A percentile compares a stretch with the other conserved stretches of the same genome.
These are phyloP conservation scores for Fonsecaea pugnacius DNA, from an alignment of 2,329 filamentous ascomycete genomes.

Conservation along the genomic window DNA sequence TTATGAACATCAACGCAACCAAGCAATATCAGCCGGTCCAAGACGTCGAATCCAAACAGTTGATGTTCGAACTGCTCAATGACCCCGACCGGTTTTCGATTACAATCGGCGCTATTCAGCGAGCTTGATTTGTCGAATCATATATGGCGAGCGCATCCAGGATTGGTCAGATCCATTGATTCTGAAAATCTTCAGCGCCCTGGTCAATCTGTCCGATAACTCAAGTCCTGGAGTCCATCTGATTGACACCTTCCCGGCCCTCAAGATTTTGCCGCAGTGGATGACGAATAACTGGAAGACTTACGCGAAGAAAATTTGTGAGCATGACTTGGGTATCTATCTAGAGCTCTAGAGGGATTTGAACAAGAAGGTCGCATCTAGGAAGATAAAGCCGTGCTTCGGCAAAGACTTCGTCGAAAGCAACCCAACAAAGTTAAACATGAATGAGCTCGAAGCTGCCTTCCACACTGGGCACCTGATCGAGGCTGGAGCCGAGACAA, in stretches of 20 bases:
- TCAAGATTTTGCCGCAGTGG: slow-evolving; percentile 37
- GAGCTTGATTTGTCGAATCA: slow-evolving; percentile 44
- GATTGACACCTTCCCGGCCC: slow-evolving; percentile 40
- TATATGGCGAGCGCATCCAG: slow-evolving; percentile 42
- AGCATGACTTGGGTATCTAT: slow-evolving; percentile 7
- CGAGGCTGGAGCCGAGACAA: slow-evolving; percentile 41
- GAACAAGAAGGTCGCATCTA: neutral
- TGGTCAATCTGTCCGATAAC: slow-evolving; percentile 43
- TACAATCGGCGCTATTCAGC: slow-evolving; percentile 45
- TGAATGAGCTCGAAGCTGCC: neutral
- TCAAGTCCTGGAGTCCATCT: slow-evolving; percentile 44
- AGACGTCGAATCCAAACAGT: slow-evolving; percentile 38
- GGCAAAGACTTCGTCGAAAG: neutral
- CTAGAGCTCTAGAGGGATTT: neutral
- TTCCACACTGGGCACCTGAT: slow-evolving; percentile 34
- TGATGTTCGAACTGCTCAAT: slow-evolving; percentile 40
- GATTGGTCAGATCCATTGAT: slow-evolving; percentile 42
- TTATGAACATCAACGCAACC: slow-evolving; percentile 19
- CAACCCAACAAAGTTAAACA: neutral
- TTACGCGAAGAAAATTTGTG: slow-evolving; percentile 21
- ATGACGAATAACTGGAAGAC: slow-evolving; percentile 16
- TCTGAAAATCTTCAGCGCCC: slow-evolving; percentile 40
- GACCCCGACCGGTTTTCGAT: slow-evolving; percentile 40
- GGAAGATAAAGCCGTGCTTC: neutral
- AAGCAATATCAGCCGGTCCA: slow-evolving; percentile 41